Evolutionary conservation across 1,284 basidiomycete species (phyloP).

Genomic region (Coniferiporia sulphurascens): DNA sequence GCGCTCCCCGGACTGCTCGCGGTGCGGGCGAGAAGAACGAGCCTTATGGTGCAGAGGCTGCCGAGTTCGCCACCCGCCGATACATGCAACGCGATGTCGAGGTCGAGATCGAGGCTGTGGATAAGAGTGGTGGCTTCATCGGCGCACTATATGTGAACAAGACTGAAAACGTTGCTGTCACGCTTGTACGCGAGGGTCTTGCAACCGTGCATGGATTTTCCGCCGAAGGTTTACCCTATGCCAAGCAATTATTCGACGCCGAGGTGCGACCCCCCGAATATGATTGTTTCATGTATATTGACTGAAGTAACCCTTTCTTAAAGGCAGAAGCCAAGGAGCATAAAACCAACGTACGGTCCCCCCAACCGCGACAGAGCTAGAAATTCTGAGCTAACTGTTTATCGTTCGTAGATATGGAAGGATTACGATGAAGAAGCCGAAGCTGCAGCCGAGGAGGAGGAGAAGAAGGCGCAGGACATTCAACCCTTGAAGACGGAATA

Average conservation of each 20-base stretch:
- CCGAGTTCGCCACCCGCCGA: slow-evolving; percentile 73
- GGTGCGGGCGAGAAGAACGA: slow-evolving; percentile 85
- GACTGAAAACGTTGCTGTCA: slow-evolving; percentile 79
- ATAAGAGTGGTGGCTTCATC: slow-evolving; percentile 96
- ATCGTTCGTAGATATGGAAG: slow-evolving; percentile 65
- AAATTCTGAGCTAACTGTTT: too few species aligned
- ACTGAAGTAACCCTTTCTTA: too few species aligned
- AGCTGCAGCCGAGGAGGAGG: slow-evolving; percentile 42
- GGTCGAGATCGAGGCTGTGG: slow-evolving; percentile 83
- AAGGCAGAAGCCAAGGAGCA: too few species aligned
- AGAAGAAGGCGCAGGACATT: slow-evolving; percentile 38
- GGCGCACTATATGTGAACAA: slow-evolving; percentile 81
- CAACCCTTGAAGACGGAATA: slow-evolving; percentile 76
- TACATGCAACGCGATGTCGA: slow-evolving; percentile 96
- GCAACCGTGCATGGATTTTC: slow-evolving; percentile 87
- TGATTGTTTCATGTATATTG: neutral
- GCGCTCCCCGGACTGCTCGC: slow-evolving; percentile 78
- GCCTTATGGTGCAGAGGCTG: slow-evolving; percentile 81
- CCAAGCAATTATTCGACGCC: slow-evolving; percentile 76
- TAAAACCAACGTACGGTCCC: too few species aligned
- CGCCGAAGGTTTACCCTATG: slow-evolving; percentile 77
- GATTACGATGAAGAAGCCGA: slow-evolving; percentile 71
- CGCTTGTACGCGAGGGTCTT: slow-evolving; percentile 81
- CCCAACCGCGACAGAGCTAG: too few species aligned
- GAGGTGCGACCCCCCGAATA: slow-evolving; percentile 51